phyloP scores from a whole-genome alignment of 2,329 filamentous ascomycete genomes.

The Fusarium sulawesiense region DNA sequence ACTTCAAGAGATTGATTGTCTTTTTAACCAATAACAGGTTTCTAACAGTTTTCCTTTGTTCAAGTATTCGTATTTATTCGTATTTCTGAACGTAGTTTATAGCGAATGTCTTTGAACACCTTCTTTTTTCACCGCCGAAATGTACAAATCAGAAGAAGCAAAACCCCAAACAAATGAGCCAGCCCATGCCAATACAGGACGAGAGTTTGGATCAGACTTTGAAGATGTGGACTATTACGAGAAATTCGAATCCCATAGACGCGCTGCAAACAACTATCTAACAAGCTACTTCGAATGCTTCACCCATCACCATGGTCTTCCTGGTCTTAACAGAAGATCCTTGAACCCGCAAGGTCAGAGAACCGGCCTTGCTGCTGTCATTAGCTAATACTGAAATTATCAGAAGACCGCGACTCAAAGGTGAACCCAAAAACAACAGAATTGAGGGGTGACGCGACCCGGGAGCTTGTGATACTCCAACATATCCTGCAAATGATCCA shows the following conservation, averaged over 20 bases:
- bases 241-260: background rate
- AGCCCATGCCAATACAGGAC: background rate
- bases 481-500: background rate
- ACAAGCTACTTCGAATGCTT: background rate
- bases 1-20: too few relatives aligned
- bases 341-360: background rate
- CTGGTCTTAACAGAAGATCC: background rate
- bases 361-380: too few relatives aligned
- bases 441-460: fast-evolving
- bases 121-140: background rate
- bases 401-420: background rate
- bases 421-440: fast-evolving
- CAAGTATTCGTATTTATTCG: background rate
- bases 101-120: background rate
- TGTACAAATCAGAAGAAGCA: background rate
- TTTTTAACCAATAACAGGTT: background rate
- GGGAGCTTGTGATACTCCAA: background rate
- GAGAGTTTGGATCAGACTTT: background rate
- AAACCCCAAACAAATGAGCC: background rate
- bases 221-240: background rate
- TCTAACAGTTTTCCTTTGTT: background rate
- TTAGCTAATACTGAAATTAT: background rate
- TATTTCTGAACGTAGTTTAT: background rate
- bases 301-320: fast-evolving
- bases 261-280: background rate